A percentile compares a stretch with the other conserved stretches of the same genome.
These are phyloP conservation scores for Komagataella pseudopastoris DNA, from an alignment of 805 yeast genomes.

Conservation along the genomic window DNA sequence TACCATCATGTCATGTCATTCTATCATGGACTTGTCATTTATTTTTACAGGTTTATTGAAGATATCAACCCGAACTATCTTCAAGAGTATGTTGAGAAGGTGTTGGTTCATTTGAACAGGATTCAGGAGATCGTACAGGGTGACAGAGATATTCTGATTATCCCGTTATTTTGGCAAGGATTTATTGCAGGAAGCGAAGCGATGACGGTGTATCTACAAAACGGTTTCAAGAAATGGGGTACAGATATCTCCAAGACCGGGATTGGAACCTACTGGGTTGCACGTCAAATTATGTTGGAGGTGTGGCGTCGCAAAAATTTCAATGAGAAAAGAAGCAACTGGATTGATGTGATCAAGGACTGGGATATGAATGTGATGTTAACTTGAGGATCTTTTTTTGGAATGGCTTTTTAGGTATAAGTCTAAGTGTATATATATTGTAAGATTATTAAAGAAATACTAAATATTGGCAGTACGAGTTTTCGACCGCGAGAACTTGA, in stretches of 20 bases:
- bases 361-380: conserved; percentile 83
- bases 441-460: background rate
- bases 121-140: conserved; percentile 42
- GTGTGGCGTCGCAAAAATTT: conserved; percentile 67
- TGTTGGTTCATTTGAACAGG: conserved; percentile 48
- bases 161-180: conserved; percentile 82
- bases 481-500: background rate
- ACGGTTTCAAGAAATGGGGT: conserved; percentile 63
- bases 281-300: conserved; percentile 72
- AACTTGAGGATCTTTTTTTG: conserved; percentile 16
- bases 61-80: conserved; percentile 38
- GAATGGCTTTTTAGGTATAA: background rate
- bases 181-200: conserved; percentile 82
- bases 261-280: conserved; percentile 77
- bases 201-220: conserved; percentile 39
- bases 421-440: background rate
- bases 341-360: conserved; percentile 70
- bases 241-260: conserved; percentile 46
- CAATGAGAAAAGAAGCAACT: conserved; percentile 45
- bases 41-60: conserved; percentile 53
- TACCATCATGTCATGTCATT: conserved; percentile 74
- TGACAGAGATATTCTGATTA: conserved; percentile 39
- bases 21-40: conserved; percentile 57
- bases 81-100: conserved; percentile 49
- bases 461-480: background rate